Evolutionary conservation across 352 stramenopile genomes (phyloP), one percentile per base, ranked within the genome.

Genomic region (Bremia lactucae): DNA sequence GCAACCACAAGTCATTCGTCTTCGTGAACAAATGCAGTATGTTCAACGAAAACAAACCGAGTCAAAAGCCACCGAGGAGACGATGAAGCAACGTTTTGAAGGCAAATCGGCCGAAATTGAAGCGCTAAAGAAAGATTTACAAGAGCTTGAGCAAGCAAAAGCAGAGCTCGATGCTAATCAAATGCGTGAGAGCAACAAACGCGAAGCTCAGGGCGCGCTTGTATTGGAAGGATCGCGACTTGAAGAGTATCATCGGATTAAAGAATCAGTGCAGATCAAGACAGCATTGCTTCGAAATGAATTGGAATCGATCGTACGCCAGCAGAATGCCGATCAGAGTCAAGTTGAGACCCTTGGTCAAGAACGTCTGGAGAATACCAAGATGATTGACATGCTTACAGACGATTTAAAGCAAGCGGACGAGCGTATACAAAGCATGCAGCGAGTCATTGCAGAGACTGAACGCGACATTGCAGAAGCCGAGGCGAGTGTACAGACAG

Each of bases 11-110:
- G 50, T 75, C 38, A 89, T 93, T 39, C 58, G 81, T 26, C 41
- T 97, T 20, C 89, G 94, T 34, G 83, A 97, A 42, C 71, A 95
- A 46, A 75, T 87, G 1, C 95, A 95, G 43, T 83, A 82, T 47
- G 67, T 63, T 0, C 59, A 76, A 33, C 85, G 78, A 50, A 84
- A 83, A 36, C 62, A 84, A 1, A 46, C 68, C 4, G 67, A 87
- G 53, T 71, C 73, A 0, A 49, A 78, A 9, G 38, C 37, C 0
- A 62, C 56, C 1, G 65, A 83, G 35, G 62, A 67, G 19, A 72
- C 48, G 2, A 60, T 88, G 59, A 75, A 84, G 16, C 73, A 83
- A 40, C 79, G 96, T 31, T 47, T 80, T 13, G 52, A 85, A n/a
- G 84, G 84, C 22, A 91, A 97, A 45, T 54, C 62, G 0, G 62